A percentile compares a stretch with the other conserved stretches of the same genome.
These are phyloP conservation scores for Candida suzukii DNA, from an alignment of 805 yeast species.

Conservation along the genomic window DNA sequence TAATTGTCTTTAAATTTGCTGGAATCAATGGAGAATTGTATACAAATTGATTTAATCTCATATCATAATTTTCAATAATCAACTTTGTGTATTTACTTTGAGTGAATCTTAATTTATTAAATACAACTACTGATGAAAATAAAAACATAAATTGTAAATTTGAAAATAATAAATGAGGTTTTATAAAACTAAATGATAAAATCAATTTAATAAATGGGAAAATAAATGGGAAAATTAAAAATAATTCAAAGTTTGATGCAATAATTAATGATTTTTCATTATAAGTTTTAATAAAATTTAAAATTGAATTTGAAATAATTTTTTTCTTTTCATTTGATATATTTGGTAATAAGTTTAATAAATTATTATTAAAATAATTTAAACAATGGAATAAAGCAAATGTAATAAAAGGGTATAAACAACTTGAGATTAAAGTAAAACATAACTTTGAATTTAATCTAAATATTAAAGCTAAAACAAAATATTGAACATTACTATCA, in stretches of 20 bases:
- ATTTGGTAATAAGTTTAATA: conserved; percentile 45
- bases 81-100: conserved; percentile 49
- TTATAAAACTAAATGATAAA: conserved; percentile 28
- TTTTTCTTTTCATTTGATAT: conserved; percentile 17
- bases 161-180: conserved; percentile 18
- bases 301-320: conserved; percentile 23
- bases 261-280: conserved; percentile 35
- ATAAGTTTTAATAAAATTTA: conserved; percentile 28
- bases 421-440: conserved; percentile 25
- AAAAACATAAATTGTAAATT: conserved; percentile 30
- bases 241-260: conserved; percentile 43
- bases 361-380: conserved; percentile 45
- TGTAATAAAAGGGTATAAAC: conserved; percentile 51
- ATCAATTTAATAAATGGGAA: conserved; percentile 35
- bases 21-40: conserved; percentile 31
- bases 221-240: conserved; percentile 31
- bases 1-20: conserved; percentile 7
- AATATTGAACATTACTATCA: conserved; percentile 63
- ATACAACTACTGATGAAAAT: conserved; percentile 39
- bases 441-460: conserved; percentile 25
- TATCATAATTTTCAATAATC: conserved; percentile 40
- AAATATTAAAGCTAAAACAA: conserved; percentile 34
- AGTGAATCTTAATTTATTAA: conserved; percentile 54
- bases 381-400: conserved; percentile 61
- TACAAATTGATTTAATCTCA: conserved; percentile 30